These are phyloP conservation scores for Theobroma cacao DNA, from an alignment of 345 rosid genomes.

Conservation along the genomic window DNA sequence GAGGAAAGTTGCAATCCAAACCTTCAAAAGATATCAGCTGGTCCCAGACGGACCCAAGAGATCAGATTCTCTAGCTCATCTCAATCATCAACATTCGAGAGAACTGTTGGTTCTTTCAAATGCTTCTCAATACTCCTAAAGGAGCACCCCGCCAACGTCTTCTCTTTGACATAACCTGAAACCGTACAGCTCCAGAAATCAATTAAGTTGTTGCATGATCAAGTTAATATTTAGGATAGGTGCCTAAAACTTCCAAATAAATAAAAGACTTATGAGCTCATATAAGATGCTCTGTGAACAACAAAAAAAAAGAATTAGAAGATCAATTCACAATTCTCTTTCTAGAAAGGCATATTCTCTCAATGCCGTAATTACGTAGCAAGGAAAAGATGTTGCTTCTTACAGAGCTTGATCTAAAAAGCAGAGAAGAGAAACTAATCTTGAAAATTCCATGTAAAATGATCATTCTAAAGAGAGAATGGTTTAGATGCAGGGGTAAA, in stretches of 20 bases:
- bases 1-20: neutral
- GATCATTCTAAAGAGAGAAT: neutral
- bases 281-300: neutral
- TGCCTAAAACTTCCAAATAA: neutral
- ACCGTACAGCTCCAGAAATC: slow-evolving; percentile 14
- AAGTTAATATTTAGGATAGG: neutral
- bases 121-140: slow-evolving; percentile 29
- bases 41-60: neutral
- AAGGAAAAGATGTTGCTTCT: neutral
- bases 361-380: neutral
- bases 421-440: neutral
- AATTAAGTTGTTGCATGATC: neutral
- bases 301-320: neutral
- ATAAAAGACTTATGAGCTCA: neutral
- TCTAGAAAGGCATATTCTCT: neutral
- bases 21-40: neutral
- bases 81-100: neutral
- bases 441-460: neutral
- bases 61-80: slow-evolving; percentile 2
- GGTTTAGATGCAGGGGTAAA: neutral
- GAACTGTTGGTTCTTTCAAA: slow-evolving; percentile 7
- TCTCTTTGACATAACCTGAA: slow-evolving; percentile 48
- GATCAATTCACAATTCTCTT: neutral
- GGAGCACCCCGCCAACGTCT: slow-evolving; percentile 45
- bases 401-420: neutral